These are phyloP conservation scores for Clonostachys sp. DNA, from an alignment of 2,329 filamentous ascomycete genomes.

Conservation along the genomic window DNA sequence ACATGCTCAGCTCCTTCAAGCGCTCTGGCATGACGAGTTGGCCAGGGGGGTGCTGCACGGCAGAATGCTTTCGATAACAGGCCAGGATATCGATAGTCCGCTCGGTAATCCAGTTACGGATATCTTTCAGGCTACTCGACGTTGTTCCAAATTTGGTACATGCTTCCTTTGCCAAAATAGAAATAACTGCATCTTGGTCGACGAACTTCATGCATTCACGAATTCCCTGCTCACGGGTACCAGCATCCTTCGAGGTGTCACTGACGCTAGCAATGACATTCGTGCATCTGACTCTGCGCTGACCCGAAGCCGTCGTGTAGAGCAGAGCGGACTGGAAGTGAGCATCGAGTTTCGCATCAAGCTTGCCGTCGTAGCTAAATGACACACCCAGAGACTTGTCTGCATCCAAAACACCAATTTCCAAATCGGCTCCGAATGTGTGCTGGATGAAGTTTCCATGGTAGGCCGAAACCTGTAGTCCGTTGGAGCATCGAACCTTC, in stretches of 20 bases:
- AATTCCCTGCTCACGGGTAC: conserved; percentile 45
- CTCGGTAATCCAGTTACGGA: conserved; percentile 78
- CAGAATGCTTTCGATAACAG: conserved; percentile 88
- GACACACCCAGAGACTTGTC: conserved; percentile 91
- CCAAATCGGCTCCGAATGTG: conserved; percentile 89
- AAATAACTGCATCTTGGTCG: conserved; percentile 90
- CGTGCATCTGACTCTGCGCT: conserved; percentile 86
- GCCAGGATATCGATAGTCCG: conserved; percentile 91
- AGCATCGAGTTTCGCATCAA: conserved; percentile 93
- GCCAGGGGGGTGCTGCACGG: conserved; percentile 78
- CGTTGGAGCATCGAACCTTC: conserved; percentile 98
- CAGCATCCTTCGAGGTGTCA: conserved; percentile 48
- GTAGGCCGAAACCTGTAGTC: conserved; percentile 88
- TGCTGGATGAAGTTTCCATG: conserved; percentile 96
- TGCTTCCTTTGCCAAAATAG: conserved; percentile 88
- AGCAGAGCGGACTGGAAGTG: conserved; percentile 95
- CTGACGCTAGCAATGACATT: conserved; percentile 93
- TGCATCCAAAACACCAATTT: conserved; percentile 86
- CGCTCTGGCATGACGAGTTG: conserved; percentile 94
- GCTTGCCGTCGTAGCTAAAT: conserved; percentile 93
- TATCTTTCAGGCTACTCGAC: conserved; percentile 76
- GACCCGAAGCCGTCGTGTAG: conserved; percentile 86
- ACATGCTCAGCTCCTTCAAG: conserved; percentile 96
- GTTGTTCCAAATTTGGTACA: conserved; percentile 72
- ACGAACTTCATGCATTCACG: conserved; percentile 87